Evolutionary conservation across 352 stramenopile genomes (phyloP).

Genomic region (Pythium apleroticum): DNA sequence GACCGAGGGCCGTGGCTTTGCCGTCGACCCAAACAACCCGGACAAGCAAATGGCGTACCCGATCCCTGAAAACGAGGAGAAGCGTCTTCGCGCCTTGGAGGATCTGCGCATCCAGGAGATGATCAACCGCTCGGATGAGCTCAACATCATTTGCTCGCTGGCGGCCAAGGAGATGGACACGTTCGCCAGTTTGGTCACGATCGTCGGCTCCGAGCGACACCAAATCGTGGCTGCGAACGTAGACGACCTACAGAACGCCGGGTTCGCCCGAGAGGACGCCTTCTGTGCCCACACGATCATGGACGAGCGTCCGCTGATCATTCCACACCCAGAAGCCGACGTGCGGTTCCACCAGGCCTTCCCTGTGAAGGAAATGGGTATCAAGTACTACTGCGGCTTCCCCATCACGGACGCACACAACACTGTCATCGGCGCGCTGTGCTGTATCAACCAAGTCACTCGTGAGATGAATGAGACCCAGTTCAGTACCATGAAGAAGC

Average conservation of each 20-base stretch:
- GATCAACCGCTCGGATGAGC: slow-evolving; percentile 29
- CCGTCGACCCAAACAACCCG: slow-evolving; percentile 20
- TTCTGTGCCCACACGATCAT: slow-evolving; percentile 70
- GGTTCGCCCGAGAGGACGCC: slow-evolving; percentile 42
- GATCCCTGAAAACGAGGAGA: slow-evolving; percentile 14
- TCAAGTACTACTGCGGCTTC: slow-evolving; percentile 74
- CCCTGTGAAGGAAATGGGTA: slow-evolving; percentile 26
- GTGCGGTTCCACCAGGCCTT: slow-evolving; percentile 45
- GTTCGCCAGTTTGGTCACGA: slow-evolving; percentile 48
- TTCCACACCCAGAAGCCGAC: slow-evolving; percentile 52
- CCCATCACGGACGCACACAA: slow-evolving; percentile 42
- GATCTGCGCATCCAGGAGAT: neutral
- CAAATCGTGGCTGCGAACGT: slow-evolving; percentile 43
- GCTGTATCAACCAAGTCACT: slow-evolving; percentile 50
- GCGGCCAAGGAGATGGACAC: slow-evolving; percentile 55
- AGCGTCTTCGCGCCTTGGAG: slow-evolving; percentile 9
- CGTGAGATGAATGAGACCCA: slow-evolving; percentile 51
- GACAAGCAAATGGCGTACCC: slow-evolving; percentile 24
- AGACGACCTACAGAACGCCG: slow-evolving; percentile 24
- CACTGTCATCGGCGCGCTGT: slow-evolving; percentile 58
- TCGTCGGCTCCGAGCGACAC: slow-evolving; percentile 50
- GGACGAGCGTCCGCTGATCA: slow-evolving; percentile 47
- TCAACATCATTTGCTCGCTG: slow-evolving; percentile 61
- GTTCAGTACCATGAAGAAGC: slow-evolving; percentile 48
- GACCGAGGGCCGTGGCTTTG: slow-evolving; percentile 21